These are phyloP conservation scores for Vitis hybrid DNA, from an alignment of 177 flowering plant genomes.

Conservation along the genomic window DNA sequence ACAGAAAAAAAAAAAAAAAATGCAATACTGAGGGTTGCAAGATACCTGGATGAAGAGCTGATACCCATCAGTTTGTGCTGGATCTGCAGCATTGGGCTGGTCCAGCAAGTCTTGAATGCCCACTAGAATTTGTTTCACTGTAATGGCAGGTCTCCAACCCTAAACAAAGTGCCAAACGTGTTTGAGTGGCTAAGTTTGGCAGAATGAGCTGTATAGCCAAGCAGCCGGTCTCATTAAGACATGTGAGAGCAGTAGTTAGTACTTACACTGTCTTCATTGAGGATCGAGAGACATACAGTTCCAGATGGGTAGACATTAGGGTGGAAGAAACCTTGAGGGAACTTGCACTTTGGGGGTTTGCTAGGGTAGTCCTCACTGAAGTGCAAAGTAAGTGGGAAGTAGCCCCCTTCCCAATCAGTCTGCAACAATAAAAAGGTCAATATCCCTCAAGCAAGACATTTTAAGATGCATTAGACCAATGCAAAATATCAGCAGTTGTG, in stretches of 20 bases:
- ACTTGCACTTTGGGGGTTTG: slow-evolving; percentile 78
- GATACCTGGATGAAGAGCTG: slow-evolving; percentile 64
- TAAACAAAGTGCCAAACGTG: slow-evolving; percentile 57
- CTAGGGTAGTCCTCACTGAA: slow-evolving; percentile 77
- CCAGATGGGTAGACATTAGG: slow-evolving; percentile 89
- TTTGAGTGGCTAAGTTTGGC: no score
- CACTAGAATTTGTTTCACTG: slow-evolving; percentile 71
- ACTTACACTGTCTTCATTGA: slow-evolving; percentile 74
- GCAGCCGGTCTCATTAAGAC: no score
- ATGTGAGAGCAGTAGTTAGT: no score
- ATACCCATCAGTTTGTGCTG: slow-evolving; percentile 90
- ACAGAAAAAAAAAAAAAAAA: no score
- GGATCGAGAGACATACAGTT: slow-evolving; percentile 69
- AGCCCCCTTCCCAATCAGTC: slow-evolving; percentile 81
- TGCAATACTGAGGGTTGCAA: not conserved
- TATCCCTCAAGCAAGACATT: not conserved
- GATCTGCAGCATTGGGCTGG: slow-evolving; percentile 73
- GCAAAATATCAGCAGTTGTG: no score
- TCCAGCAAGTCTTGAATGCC: slow-evolving; percentile 73
- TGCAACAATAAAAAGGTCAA: slow-evolving; percentile 16
- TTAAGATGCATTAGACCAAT: not conserved
- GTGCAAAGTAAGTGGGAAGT: slow-evolving; percentile 50
- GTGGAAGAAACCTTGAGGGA: slow-evolving; percentile 70
- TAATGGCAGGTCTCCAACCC: slow-evolving; percentile 82
- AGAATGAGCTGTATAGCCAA: not conserved